phyloP scores from a whole-genome alignment of 768 basidiomycete genomes.

The Leucocoprinus birnbaumii region DNA sequence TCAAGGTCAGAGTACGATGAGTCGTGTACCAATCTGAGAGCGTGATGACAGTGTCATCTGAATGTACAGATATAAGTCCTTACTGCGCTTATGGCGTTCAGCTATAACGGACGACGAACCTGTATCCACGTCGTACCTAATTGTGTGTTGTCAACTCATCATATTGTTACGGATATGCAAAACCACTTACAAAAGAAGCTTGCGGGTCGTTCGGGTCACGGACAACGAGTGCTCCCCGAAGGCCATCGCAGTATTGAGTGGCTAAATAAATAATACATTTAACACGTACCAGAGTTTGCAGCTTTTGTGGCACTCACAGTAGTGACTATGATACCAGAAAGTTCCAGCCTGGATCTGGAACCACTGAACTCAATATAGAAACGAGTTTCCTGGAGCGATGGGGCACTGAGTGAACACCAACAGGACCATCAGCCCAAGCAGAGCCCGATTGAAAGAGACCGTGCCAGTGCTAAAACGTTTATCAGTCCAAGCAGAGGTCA shows the following conservation, averaged over 20 bases:
- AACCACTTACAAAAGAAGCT: background rate
- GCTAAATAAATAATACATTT: background rate
- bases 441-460: slow-evolving; percentile 33
- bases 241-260: slow-evolving; percentile 45
- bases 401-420: slow-evolving; percentile 39
- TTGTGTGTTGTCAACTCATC: slow-evolving; percentile 28
- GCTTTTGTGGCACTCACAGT: slow-evolving; percentile 9
- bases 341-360: slow-evolving; percentile 35
- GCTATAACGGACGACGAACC: too few relatives aligned
- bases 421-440: slow-evolving; percentile 37
- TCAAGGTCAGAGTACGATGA: background rate
- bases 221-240: slow-evolving; percentile 38
- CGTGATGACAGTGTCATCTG: background rate
- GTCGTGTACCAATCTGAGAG: slow-evolving; percentile 2
- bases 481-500: background rate
- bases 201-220: slow-evolving; percentile 23
- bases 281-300: background rate
- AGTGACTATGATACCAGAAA: slow-evolving; percentile 36
- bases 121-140: background rate
- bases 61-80: too few relatives aligned
- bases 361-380: slow-evolving; percentile 35
- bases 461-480: slow-evolving; percentile 51
- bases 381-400: slow-evolving; percentile 34
- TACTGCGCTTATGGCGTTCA: too few relatives aligned
- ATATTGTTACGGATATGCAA: too few relatives aligned